Evolutionary conservation across 2,329 filamentous ascomycete species (phyloP).

Genomic region (Camillea tinctor): DNA sequence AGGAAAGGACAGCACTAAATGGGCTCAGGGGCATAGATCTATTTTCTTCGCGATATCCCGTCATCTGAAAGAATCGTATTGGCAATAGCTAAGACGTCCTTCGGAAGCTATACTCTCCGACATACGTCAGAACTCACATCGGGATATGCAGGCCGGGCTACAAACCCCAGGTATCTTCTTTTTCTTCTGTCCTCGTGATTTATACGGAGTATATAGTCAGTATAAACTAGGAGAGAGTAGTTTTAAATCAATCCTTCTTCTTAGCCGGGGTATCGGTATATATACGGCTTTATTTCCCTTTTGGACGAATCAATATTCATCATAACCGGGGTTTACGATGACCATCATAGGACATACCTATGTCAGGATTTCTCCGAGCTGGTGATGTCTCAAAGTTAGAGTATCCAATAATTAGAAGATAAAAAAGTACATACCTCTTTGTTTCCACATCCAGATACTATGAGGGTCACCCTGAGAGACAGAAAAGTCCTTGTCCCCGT

Average conservation of each 20-base stretch:
- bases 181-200: not conserved
- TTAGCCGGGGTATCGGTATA: not conserved
- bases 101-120: not conserved
- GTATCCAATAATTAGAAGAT: too few relatives aligned
- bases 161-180: not conserved
- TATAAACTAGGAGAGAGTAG: not conserved
- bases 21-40: not conserved
- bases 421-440: too few relatives aligned
- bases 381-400: too few relatives aligned
- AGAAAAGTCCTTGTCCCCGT: too few relatives aligned
- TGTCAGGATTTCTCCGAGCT: too few relatives aligned
- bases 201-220: not conserved
- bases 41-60: not conserved
- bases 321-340: too few relatives aligned
- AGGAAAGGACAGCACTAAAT: not conserved
- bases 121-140: not conserved
- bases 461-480: too few relatives aligned
- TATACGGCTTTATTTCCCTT: not conserved
- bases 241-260: not conserved
- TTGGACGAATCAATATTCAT: too few relatives aligned
- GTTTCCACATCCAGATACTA: too few relatives aligned
- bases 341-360: too few relatives aligned
- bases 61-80: not conserved
- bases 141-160: not conserved
- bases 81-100: not conserved